Evolutionary conservation across 2,329 filamentous ascomycete species (phyloP).

Genomic region (Colletotrichum scovillei): DNA sequence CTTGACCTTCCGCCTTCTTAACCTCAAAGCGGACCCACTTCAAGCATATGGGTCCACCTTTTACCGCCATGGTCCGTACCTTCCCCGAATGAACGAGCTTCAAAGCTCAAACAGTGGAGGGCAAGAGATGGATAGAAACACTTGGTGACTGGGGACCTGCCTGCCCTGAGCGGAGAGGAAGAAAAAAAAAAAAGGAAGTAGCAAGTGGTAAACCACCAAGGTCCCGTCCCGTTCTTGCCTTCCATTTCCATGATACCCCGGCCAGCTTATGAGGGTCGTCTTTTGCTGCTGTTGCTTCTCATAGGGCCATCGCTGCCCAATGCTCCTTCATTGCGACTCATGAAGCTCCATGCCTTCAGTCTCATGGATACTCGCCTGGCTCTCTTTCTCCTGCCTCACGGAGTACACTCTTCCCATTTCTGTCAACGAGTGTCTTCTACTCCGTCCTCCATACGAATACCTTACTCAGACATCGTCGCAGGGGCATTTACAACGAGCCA

Average conservation of each 20-base stretch:
- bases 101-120: conserved; percentile 15
- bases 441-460: neutral
- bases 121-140: neutral
- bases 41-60: conserved; percentile 1
- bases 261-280: conserved; percentile 16
- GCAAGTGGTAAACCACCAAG: neutral
- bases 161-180: neutral
- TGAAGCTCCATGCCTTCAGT: conserved; percentile 41
- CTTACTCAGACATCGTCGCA: neutral
- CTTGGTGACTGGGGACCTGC: neutral
- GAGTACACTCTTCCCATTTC: neutral
- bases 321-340: conserved; percentile 40
- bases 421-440: neutral
- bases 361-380: conserved; percentile 26
- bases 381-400: neutral
- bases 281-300: conserved; percentile 16
- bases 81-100: conserved; percentile 20
- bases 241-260: neutral
- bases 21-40: neutral
- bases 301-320: conserved; percentile 40
- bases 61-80: conserved; percentile 19
- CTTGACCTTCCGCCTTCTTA: neutral
- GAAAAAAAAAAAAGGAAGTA: neutral
- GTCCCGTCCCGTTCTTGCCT: neutral
- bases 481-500: neutral